Percentiles rank a stretch among this genome's conserved stretches.
These are phyloP conservation scores for Erodium moschatum DNA, from an alignment of 441 rosid species.

Conservation along the genomic window DNA sequence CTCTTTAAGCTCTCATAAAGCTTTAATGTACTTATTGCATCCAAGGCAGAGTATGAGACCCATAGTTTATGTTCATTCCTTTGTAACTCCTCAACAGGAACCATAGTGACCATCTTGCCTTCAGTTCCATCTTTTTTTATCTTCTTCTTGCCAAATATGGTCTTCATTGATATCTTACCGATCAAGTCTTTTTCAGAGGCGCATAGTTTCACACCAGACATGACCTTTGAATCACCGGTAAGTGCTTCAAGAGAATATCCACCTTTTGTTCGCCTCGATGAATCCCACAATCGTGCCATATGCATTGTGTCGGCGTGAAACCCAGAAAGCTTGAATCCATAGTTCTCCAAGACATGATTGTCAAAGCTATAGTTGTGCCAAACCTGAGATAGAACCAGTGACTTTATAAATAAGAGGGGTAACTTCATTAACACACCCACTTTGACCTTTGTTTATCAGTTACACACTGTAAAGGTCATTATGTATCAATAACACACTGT, in stretches of 20 bases:
- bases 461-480: too few species aligned
- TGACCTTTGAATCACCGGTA: slow-evolving; percentile 53
- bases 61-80: slow-evolving; percentile 59
- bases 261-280: slow-evolving; percentile 66
- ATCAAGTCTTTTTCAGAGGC: slow-evolving; percentile 42
- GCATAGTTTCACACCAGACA: slow-evolving; percentile 33
- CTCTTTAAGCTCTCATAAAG: slow-evolving; percentile 71
- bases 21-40: slow-evolving; percentile 77
- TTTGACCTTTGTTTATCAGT: too few species aligned
- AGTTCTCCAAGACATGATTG: slow-evolving; percentile 67
- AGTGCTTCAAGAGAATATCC: slow-evolving; percentile 97
- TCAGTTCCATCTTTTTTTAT: slow-evolving; percentile 86
- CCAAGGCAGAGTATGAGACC: slow-evolving; percentile 89
- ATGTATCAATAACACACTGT: too few species aligned
- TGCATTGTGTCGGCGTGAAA: slow-evolving; percentile 97
- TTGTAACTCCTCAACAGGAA: slow-evolving; percentile 84
- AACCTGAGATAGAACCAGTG: slow-evolving; percentile 37
- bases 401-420: neutral
- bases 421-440: too few species aligned
- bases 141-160: slow-evolving; percentile 71
- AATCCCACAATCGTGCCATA: slow-evolving; percentile 94
- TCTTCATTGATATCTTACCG: slow-evolving; percentile 85
- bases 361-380: slow-evolving; percentile 99
- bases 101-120: slow-evolving; percentile 55
- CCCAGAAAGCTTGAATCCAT: slow-evolving; percentile 67